Evolutionary conservation across 176 grass and related monocot species (phyloP), one percentile per base, ranked within the genome.

Genomic region (Oryza officinalis): DNA sequence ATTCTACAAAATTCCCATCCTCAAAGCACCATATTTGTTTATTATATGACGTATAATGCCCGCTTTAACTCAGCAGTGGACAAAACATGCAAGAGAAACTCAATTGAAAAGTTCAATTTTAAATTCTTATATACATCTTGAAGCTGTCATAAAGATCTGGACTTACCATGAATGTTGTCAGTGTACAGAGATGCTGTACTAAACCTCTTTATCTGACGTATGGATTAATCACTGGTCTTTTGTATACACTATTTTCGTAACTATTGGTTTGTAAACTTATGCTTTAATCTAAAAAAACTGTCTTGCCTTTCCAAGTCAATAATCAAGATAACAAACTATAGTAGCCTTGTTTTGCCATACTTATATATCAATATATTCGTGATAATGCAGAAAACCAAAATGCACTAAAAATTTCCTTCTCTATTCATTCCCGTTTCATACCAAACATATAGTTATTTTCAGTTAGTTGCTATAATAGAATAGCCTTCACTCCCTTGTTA

Each of bases 371-470:
- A 49, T 66, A 41, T 80, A 50, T 4, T 18, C 15, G 30, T 28
- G 10, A 59, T 49, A 47, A 83, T 64, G 41, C 10, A 25, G 26
- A 71, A 9, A 17, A 23, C 60, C 5, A 13, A 54, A 78, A 67
- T 67, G 26, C 84, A 32, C 33, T 47, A 67, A 57, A 28, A 65
- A 40, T 59, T 31, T 69, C 17, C 6, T 22, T 79, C 7, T 73
- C 18, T 27, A 59, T 45, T 67, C n/a, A 22, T 20, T 23, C 69
- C 65, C 33, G 2, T 11, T 64, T 30, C 61, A 27, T 63, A 49
- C 13, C 46, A 64, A 79, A 49, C 40, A 79, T 60, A 40, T 18
- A 74, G 5, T 65, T 78, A 72, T 86, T 61, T 77, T 78, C 60
- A 63, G 81, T 71, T 72, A 18, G n/a, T 13, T 7, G 65, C 32